These are phyloP conservation scores for Lathyrus tuberosus DNA, from an alignment of 306 rosid genomes.

Conservation along the genomic window DNA sequence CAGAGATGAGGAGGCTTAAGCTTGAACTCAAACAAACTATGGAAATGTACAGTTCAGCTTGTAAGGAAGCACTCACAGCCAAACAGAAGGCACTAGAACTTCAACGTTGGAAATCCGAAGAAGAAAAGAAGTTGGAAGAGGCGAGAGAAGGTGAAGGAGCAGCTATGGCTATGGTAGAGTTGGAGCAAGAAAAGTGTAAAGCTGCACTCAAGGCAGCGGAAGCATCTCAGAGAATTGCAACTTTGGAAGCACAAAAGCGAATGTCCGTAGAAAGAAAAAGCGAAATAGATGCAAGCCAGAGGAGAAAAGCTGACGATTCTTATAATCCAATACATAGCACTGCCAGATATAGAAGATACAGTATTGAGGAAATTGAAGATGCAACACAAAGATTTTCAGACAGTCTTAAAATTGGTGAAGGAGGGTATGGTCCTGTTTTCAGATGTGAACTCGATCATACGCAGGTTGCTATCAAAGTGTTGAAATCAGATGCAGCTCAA, in stretches of 20 bases:
- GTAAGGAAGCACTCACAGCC: conserved; percentile 75
- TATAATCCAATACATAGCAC: background rate
- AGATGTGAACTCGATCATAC: conserved; percentile 77
- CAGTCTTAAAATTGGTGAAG: conserved; percentile 78
- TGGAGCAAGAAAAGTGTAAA: conserved; percentile 62
- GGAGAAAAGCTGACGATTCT: conserved; percentile 19
- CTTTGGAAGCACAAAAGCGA: conserved; percentile 62
- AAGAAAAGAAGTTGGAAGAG: conserved; percentile 60
- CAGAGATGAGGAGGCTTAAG: conserved; percentile 82
- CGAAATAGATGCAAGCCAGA: conserved; percentile 40
- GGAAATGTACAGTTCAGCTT: conserved; percentile 84
- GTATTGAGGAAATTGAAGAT: conserved; percentile 71
- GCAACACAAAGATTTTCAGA: conserved; percentile 62
- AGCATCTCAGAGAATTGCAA: conserved; percentile 58
- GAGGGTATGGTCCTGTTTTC: conserved; percentile 94
- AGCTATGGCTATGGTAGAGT: conserved; percentile 57
- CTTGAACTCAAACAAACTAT: conserved; percentile 86
- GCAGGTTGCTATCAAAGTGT: conserved; percentile 77
- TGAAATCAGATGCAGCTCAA: conserved; percentile 75
- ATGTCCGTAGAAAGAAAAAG: conserved; percentile 50
- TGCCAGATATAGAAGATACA: conserved; percentile 63
- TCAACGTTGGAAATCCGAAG: conserved; percentile 71
- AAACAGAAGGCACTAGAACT: conserved; percentile 72
- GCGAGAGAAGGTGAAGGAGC: conserved; percentile 54
- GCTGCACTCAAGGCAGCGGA: conserved; percentile 70